These are phyloP conservation scores for Vachellia collinsii DNA, from an alignment of 306 rosid species.

Conservation along the genomic window DNA sequence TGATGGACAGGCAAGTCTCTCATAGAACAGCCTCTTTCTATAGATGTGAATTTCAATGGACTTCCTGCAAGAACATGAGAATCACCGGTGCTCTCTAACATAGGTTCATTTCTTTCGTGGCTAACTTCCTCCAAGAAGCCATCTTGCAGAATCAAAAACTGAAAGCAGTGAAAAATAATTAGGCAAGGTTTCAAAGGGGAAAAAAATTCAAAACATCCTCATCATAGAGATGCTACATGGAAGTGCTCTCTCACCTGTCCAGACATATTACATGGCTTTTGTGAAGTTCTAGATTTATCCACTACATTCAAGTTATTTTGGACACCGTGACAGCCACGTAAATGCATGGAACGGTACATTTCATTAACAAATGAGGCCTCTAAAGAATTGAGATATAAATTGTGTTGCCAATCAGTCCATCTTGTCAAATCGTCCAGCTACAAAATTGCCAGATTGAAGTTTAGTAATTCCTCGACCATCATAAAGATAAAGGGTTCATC, in stretches of 20 bases:
- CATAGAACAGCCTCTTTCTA: conserved; percentile 40
- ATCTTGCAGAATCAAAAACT: conserved; percentile 62
- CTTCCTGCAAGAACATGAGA: conserved; percentile 59
- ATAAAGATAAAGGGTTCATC: conserved; percentile 28
- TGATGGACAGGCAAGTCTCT: conserved; percentile 40
- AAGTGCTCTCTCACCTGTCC: conserved; percentile 59
- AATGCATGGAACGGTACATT: conserved; percentile 48
- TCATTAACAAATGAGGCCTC: conserved; percentile 81
- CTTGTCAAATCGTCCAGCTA: conserved; percentile 56
- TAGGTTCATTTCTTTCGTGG: conserved; percentile 50
- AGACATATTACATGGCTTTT: conserved; percentile 45
- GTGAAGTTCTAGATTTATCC: conserved; percentile 42
- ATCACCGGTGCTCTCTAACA: conserved; percentile 59
- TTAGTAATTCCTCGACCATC: conserved; percentile 35
- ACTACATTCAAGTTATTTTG: conserved; percentile 42
- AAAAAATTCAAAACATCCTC: conserved; percentile 29
- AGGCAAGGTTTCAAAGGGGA: conserved; percentile 32
- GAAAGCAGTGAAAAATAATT: conserved; percentile 39
- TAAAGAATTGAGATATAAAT: conserved; percentile 68
- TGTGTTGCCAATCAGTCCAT: conserved; percentile 87
- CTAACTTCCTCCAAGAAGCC: conserved; percentile 59
- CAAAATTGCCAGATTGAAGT: conserved; percentile 21
- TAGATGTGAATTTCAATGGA: conserved; percentile 41
- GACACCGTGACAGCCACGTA: conserved; percentile 39
- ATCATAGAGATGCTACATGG: conserved; percentile 25